A percentile compares a stretch with the other conserved stretches of the same genome.
phyloP scores from a whole-genome alignment of 805 yeast genomes.

The Teunomyces lycoperdinae region DNA sequence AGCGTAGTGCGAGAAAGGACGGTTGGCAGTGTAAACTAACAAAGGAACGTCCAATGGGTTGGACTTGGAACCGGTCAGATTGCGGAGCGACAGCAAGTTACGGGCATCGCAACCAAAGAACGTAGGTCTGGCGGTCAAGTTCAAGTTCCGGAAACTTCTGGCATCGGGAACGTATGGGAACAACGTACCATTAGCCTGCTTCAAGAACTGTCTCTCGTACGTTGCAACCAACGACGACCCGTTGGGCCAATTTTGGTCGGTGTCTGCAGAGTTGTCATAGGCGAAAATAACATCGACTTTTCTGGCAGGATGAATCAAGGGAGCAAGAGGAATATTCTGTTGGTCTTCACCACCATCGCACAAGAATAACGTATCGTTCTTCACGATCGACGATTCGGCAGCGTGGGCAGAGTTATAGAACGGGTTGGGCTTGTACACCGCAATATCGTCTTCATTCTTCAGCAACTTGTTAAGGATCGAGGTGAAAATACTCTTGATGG shows the following conservation, averaged over 20 bases:
- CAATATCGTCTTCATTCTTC: conserved; percentile 37
- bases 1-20: conserved; percentile 27
- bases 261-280: conserved; percentile 65
- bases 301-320: conserved; percentile 61
- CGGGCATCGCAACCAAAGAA: conserved; percentile 27
- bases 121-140: conserved; percentile 26
- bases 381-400: conserved; percentile 31
- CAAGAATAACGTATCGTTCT: conserved; percentile 46
- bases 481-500: conserved; percentile 19
- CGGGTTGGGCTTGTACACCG: conserved; percentile 24
- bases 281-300: conserved; percentile 64
- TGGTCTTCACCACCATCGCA: conserved; percentile 81
- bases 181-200: conserved; percentile 21
- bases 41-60: conserved; percentile 19
- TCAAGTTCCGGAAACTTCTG: conserved; percentile 22
- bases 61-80: conserved; percentile 6
- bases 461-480: conserved; percentile 34
- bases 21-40: conserved; percentile 29
- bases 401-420: conserved; percentile 43
- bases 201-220: conserved; percentile 55
- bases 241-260: conserved; percentile 60
- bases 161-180: conserved; percentile 27
- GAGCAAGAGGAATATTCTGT: conserved; percentile 67
- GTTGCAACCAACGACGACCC: conserved; percentile 59
- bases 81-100: conserved; percentile 19